phyloP scores from a whole-genome alignment of 306 rosid genomes.

The Cicer judaicum region DNA sequence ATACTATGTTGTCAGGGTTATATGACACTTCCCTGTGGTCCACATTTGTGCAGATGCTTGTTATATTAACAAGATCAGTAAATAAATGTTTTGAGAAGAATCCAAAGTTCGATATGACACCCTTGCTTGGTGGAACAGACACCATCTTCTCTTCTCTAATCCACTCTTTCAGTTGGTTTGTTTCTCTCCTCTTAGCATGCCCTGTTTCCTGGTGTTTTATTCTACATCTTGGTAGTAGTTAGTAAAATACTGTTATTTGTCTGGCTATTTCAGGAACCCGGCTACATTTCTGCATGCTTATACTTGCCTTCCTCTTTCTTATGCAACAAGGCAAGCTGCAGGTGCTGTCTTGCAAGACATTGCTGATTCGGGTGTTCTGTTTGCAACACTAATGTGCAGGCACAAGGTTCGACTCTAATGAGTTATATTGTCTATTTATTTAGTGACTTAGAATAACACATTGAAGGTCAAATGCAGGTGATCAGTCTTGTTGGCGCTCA shows the following conservation, averaged over 20 bases:
- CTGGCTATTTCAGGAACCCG: conserved; percentile 73
- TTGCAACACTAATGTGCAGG: conserved; percentile 94
- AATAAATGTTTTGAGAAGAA: conserved; percentile 97
- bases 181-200: conserved; percentile 49
- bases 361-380: conserved; percentile 92
- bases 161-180: conserved; percentile 93
- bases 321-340: conserved; percentile 96
- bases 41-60: conserved; percentile 79
- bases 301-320: conserved; percentile 95
- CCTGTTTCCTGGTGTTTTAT: conserved; percentile 3
- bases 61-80: conserved; percentile 89
- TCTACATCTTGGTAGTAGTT: conserved; percentile 19
- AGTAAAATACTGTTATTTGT: conserved; percentile 36
- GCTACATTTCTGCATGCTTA: conserved; percentile 98
- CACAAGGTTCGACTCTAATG: conserved; percentile 68
- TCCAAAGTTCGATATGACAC: conserved; percentile 95
- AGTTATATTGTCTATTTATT: conserved; percentile 6
- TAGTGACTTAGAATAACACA: conserved; percentile 41
- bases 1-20: conserved; percentile 31
- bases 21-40: conserved; percentile 35
- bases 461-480: conserved; percentile 69
- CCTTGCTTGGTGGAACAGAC: conserved; percentile 97
- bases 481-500: conserved; percentile 98
- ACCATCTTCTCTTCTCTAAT: conserved; percentile 87
- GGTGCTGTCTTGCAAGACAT: conserved; percentile 92